Conservation (phyloP, 371 early-diverging fungal species). For the Syncephalastrum contaminatum region DNA sequence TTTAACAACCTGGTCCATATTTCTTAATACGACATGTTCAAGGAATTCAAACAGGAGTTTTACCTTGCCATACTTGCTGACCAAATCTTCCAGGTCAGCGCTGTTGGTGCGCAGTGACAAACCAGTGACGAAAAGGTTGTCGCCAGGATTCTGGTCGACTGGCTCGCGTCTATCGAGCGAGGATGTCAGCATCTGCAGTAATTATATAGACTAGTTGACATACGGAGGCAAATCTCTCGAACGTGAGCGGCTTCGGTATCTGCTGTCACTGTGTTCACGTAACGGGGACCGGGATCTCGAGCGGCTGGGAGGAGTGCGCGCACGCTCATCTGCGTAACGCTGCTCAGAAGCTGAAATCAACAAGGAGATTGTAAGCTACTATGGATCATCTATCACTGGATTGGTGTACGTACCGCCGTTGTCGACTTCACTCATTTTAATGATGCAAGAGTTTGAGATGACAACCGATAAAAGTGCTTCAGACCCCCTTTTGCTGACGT, state of each 20-base stretch:
- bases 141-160: conserved; percentile 66
- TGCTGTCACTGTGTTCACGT: conserved; percentile 40
- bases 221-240: conserved; percentile 38
- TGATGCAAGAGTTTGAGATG: no score
- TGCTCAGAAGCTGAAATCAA: conserved; percentile 16
- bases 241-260: conserved; percentile 53
- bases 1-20: conserved; percentile 54
- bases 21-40: neutral
- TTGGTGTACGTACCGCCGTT: conserved; percentile 11
- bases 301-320: conserved; percentile 44
- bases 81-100: conserved; percentile 68
- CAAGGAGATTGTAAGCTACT: no score
- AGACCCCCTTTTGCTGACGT: no score
- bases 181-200: conserved; percentile 4
- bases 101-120: conserved; percentile 60
- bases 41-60: neutral
- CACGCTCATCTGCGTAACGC: conserved; percentile 44
- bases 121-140: conserved; percentile 78
- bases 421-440: conserved; percentile 19
- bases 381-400: no score
- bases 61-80: conserved; percentile 77
- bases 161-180: conserved; percentile 18
- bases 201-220: neutral
- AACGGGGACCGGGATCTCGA: conserved; percentile 50
- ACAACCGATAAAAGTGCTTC: no score